Evolutionary conservation across 768 basidiomycete genomes (phyloP).

Genomic region (Psilocybe azurescens): DNA sequence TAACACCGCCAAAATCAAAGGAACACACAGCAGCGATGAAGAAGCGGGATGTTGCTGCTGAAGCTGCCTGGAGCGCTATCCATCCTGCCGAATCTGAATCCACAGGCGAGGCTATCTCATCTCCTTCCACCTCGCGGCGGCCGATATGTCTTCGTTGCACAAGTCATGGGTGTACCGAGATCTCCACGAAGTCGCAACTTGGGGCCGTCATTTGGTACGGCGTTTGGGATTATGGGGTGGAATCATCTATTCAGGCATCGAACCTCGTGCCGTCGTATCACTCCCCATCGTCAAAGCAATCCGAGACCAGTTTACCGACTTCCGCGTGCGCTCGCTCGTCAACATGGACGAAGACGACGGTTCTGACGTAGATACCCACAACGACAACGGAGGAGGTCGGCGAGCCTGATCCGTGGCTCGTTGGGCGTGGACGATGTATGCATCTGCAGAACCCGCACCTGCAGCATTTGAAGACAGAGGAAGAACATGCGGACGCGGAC

Average conservation of each 20-base stretch:
- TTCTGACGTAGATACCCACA: not conserved
- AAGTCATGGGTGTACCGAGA: no score
- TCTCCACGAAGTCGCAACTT: no score
- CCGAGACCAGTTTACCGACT: not conserved
- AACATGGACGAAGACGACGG: conserved; percentile 46
- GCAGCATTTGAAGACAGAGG: conserved; percentile 16
- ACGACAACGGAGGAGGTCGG: conserved; percentile 46
- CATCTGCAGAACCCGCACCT: not conserved
- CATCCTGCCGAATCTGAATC: conserved; percentile 29
- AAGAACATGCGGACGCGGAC: conserved; percentile 31
- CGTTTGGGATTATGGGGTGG: no score
- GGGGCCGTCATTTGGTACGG: no score
- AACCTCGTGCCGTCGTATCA: no score
- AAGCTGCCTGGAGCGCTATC: conserved; percentile 77
- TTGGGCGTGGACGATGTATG: conserved; percentile 51
- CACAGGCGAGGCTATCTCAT: conserved; percentile 16
- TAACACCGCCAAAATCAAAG: conserved; percentile 96
- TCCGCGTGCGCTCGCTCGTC: conserved; percentile 65
- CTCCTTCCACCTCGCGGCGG: conserved; percentile 21
- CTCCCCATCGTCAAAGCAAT: no score
- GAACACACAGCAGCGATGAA: conserved; percentile 99
- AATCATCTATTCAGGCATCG: no score
- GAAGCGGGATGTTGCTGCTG: conserved; percentile 96
- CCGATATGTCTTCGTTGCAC: conserved; percentile 60
- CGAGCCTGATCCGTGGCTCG: conserved; percentile 36